phyloP scores from a whole-genome alignment of 2,329 filamentous ascomycete genomes.

The Fusarium chuoi region DNA sequence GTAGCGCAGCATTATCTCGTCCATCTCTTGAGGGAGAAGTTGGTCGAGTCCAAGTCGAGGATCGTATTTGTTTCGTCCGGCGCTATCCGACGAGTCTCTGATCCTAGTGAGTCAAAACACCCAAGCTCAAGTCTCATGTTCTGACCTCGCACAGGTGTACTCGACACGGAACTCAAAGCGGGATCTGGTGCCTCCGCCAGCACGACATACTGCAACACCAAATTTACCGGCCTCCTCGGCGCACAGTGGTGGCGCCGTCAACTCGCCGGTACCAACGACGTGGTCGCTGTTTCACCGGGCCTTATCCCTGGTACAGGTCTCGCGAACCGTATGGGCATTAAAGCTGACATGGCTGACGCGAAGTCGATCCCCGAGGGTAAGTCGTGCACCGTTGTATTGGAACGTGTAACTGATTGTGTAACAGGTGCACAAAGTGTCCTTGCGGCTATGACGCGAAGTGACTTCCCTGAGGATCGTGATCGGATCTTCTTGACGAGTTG shows the following conservation, averaged over 20 bases:
- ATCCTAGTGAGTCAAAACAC: slow-evolving; percentile 46
- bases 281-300: slow-evolving; percentile 65
- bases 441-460: slow-evolving; percentile 55
- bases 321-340: slow-evolving; percentile 45
- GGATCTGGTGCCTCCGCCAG: slow-evolving; percentile 47
- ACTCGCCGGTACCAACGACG: slow-evolving; percentile 54
- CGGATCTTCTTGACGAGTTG: slow-evolving; percentile 65
- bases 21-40: slow-evolving; percentile 60
- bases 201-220: slow-evolving; percentile 55
- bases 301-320: slow-evolving; percentile 61
- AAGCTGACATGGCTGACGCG: slow-evolving; percentile 56
- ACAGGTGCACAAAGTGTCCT: slow-evolving; percentile 59
- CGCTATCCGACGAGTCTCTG: slow-evolving; percentile 54
- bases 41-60: slow-evolving; percentile 58
- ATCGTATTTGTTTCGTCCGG: slow-evolving; percentile 64
- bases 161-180: slow-evolving; percentile 54
- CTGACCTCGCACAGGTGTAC: slow-evolving; percentile 42
- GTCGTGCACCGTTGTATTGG: not conserved
- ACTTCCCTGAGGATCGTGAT: slow-evolving; percentile 62
- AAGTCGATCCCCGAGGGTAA: slow-evolving; percentile 59
- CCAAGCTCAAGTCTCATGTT: not conserved
- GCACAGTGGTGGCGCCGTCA: slow-evolving; percentile 68
- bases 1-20: slow-evolving; percentile 64
- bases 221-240: slow-evolving; percentile 62
- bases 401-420: slow-evolving; percentile 12